Evolutionary conservation across 2,329 filamentous ascomycete species (phyloP).

Genomic region (Cladosporium cucumerinum): DNA sequence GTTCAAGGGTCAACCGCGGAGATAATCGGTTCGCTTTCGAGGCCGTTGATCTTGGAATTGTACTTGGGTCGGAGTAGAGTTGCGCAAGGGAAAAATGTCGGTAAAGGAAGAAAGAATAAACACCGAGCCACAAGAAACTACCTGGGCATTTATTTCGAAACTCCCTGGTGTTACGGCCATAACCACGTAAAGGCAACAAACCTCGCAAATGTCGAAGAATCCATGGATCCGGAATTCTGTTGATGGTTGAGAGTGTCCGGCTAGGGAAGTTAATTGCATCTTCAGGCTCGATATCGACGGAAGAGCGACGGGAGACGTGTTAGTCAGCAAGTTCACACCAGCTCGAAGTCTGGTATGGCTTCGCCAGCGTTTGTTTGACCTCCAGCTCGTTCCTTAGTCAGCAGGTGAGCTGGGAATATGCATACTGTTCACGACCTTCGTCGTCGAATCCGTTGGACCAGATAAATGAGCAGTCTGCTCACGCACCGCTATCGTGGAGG

Average conservation of each 20-base stretch:
- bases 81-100: neutral
- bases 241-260: neutral
- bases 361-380: neutral
- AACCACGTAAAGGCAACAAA: neutral
- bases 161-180: neutral
- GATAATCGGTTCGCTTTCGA: neutral
- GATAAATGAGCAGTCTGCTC: neutral
- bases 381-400: neutral
- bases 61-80: neutral
- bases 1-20: neutral
- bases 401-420: neutral
- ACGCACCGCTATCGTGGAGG: neutral
- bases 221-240: neutral
- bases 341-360: neutral
- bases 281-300: neutral
- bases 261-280: neutral
- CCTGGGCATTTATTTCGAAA: neutral
- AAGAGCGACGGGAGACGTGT: neutral
- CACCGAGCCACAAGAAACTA: neutral
- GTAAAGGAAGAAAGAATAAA: neutral
- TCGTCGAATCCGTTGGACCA: neutral
- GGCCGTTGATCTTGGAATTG: neutral
- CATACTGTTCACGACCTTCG: neutral
- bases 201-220: neutral
- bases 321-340: neutral